Conservation (phyloP, 1,139 yeast species). For the Debaryomyces robertsiae region DNA sequence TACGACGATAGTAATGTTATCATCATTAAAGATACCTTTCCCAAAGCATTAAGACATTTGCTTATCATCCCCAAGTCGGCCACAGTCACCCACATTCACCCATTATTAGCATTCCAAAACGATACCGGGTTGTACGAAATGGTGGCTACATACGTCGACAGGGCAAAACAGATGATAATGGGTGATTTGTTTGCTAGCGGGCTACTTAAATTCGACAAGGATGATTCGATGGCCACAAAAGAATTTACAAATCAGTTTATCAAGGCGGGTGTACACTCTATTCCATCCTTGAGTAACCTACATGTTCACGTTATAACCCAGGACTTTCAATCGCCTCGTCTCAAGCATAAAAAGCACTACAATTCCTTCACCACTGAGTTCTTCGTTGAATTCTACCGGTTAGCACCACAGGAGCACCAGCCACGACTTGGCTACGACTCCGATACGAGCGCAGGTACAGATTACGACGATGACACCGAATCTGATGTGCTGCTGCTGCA, state of each 20-base stretch:
- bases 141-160: conserved; percentile 42
- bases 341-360: conserved; percentile 70
- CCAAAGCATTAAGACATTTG: conserved; percentile 65
- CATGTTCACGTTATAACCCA: conserved; percentile 74
- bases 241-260: conserved; percentile 41
- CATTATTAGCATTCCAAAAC: conserved; percentile 52
- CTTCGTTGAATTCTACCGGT: conserved; percentile 54
- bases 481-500: conserved; percentile 20
- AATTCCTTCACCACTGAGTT: conserved; percentile 69
- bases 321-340: conserved; percentile 55
- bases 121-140: conserved; percentile 32
- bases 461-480: conserved; percentile 11
- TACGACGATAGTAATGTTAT: conserved; percentile 55
- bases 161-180: conserved; percentile 42
- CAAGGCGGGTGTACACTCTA: conserved; percentile 67
- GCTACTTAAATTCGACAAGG: conserved; percentile 14
- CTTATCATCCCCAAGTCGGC: conserved; percentile 59
- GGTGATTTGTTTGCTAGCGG: conserved; percentile 35
- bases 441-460: conserved; percentile 12
- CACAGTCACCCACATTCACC: conserved; percentile 46
- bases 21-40: conserved; percentile 61
- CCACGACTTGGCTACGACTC: background rate
- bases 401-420: conserved; percentile 15
- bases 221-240: conserved; percentile 14
- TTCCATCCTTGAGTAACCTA: conserved; percentile 68